Conservation (phyloP, 176 grass and related monocot genomes). For the Bothriochloa decipiens region DNA sequence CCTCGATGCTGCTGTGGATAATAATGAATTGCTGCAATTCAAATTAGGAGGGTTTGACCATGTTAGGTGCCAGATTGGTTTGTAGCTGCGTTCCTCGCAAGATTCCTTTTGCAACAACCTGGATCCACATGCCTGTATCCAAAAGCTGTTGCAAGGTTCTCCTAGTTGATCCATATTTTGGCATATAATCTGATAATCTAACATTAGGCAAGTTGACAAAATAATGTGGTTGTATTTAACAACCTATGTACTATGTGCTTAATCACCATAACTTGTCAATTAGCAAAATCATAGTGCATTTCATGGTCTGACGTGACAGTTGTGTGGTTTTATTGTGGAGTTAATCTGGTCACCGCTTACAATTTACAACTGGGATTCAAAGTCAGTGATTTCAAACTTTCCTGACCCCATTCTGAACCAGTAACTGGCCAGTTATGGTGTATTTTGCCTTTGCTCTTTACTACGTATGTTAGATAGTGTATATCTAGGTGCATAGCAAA, state of each 20-base stretch:
- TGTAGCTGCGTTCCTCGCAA: neutral
- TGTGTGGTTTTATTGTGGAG: constrained; percentile 17
- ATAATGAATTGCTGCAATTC: neutral
- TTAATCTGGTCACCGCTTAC: neutral
- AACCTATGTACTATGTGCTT: neutral
- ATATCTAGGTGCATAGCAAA: constrained; percentile 4
- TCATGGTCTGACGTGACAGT: neutral
- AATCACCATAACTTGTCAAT: constrained; percentile 11
- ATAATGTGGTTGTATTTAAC: neutral
- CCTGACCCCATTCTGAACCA: neutral
- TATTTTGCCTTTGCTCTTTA: neutral
- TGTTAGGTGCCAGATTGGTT: neutral
- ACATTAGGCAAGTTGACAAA: neutral
- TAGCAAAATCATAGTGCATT: neutral
- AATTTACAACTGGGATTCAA: neutral
- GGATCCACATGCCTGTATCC: neutral
- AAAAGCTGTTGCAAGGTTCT: no score
- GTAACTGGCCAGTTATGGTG: neutral
- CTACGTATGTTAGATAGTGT: neutral
- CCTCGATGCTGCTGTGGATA: neutral
- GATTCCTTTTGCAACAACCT: neutral
- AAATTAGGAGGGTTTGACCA: neutral
- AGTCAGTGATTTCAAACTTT: neutral
- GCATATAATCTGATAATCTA: neutral
- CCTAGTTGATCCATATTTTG: neutral